Conservation (phyloP, 208 protist species). For the Phytomonas sp. region DNA sequence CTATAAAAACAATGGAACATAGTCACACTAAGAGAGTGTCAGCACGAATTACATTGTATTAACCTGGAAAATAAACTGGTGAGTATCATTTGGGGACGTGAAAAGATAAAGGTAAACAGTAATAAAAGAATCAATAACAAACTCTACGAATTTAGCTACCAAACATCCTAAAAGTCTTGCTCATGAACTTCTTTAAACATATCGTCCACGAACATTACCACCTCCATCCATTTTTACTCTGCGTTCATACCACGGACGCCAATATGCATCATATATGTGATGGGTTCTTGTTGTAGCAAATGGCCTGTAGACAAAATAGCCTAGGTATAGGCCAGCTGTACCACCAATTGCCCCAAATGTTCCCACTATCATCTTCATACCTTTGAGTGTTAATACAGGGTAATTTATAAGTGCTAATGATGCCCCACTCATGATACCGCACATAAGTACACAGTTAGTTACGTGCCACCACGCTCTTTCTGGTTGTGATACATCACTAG, state of each 20-base stretch:
- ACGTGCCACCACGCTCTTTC: conserved; percentile 63
- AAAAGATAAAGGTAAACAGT: conserved; percentile 21
- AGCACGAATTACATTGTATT: neutral
- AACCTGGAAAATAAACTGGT: neutral
- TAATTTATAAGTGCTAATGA: conserved; percentile 42
- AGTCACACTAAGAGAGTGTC: neutral
- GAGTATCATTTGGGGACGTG: conserved; percentile 1
- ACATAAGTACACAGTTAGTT: conserved; percentile 19
- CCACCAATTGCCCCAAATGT: conserved; percentile 22
- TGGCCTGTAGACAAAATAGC: conserved; percentile 55
- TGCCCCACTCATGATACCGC: conserved; percentile 38
- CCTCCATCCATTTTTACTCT: conserved; percentile 32
- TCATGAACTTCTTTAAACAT: conserved; percentile 25
- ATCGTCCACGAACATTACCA: conserved; percentile 58
- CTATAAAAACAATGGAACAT: neutral
- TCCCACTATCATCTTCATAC: conserved; percentile 29
- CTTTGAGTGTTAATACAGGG: conserved; percentile 50
- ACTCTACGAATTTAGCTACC: conserved; percentile 5
- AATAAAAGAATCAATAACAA: conserved; percentile 13
- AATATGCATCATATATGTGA: conserved; percentile 65
- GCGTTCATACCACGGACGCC: conserved; percentile 70
- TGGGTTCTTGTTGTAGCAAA: conserved; percentile 43
- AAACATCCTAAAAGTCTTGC: conserved; percentile 6
- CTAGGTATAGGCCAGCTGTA: conserved; percentile 30
- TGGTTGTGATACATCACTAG: conserved; percentile 35